Base-by-base conservation (phyloP, 176 grass and related monocot genomes). In the Eragrostis curvula region DNA sequence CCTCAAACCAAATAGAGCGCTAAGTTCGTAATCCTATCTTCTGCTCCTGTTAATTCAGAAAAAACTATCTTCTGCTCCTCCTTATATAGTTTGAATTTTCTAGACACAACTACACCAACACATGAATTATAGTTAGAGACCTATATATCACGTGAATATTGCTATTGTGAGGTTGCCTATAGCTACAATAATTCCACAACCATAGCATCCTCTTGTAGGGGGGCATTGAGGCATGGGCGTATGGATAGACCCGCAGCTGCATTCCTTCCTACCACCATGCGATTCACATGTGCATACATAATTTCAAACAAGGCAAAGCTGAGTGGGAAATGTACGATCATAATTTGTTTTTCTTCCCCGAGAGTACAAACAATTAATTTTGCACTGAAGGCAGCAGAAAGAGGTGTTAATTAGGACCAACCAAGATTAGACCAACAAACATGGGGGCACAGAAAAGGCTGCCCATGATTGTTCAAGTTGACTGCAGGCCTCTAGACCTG, bases 401-500 rank as follows among this genome's bases (percentile, higher is more conserved):
- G 9, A 6, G 3, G 52, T 55, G 56, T 12, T 45, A 23, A 52
- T 63, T 43, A 23, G 18, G 18, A 12, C 64, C 28, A 79, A 16
- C 59, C 40, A 69, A 75, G 61, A 87, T 75, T 69, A 76, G 78
- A 75, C 85, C 85, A 75, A 40, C 28, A 69, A 69, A 11, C 20
- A 75, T 47, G 50, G 40, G 18, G 42, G 51, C 21, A 81, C n/a
- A 20, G 29, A 68, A 84, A 79, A 75, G 70, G 51, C 15, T 74
- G 60, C 21, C 12, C 60, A 86, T 57, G 70, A 80, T 80, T 80
- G 69, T 58, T 56, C 25, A 72, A 41, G 14, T 57, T 48, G 41
- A 62, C 39, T 11, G 13, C 15, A 56, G 12, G 58, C 44, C 32
- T 15, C 53, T 49, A 46, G 61, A 57, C 45, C 83, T 62, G 53